Evolutionary conservation across 2,329 filamentous ascomycete genomes (phyloP).

Genomic region (Cladophialophora chaetospira): DNA sequence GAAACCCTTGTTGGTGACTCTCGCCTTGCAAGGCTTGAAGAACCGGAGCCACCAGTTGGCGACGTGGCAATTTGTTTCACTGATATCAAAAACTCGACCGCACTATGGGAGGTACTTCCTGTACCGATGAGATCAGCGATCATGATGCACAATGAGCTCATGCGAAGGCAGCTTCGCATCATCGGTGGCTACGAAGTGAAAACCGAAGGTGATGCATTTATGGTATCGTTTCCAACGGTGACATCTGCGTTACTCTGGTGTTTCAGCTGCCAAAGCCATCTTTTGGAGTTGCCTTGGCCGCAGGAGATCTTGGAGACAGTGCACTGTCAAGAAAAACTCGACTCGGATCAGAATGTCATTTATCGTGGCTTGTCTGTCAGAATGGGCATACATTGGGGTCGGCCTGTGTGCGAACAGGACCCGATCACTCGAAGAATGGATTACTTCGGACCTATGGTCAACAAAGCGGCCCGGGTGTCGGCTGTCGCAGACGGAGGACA

Average conservation of each 20-base stretch:
- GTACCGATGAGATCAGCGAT: conserved; percentile 96
- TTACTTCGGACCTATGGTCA: conserved; percentile 99
- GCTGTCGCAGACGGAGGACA: conserved; percentile 94
- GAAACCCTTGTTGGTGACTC: conserved; percentile 67
- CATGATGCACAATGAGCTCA: conserved; percentile 94
- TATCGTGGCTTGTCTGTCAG: conserved; percentile 93
- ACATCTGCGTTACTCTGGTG: conserved; percentile 95
- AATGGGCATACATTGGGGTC: conserved; percentile 97
- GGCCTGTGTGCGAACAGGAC: conserved; percentile 91
- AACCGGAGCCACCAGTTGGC: conserved; percentile 87
- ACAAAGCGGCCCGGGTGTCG: conserved; percentile 91
- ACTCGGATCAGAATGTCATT: conserved; percentile 84
- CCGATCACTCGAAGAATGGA: conserved; percentile 98
- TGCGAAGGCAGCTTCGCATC: conserved; percentile 87
- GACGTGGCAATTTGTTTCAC: conserved; percentile 95
- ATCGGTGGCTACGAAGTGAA: conserved; percentile 99
- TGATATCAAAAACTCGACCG: conserved; percentile 97
- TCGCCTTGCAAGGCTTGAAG: conserved; percentile 81
- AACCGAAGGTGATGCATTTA: conserved; percentile 98
- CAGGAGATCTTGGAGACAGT: conserved; percentile 86
- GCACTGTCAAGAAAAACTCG: conserved; percentile 77
- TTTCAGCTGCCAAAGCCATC: conserved; percentile 85
- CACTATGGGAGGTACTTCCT: conserved; percentile 92
- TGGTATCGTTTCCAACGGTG: conserved; percentile 97
- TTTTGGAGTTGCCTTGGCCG: conserved; percentile 90